Evolutionary conservation across 495 filamentous ascomycete genomes (phyloP), one percentile per base, ranked within the genome.

Genomic region (Trichoderma reesei): DNA sequence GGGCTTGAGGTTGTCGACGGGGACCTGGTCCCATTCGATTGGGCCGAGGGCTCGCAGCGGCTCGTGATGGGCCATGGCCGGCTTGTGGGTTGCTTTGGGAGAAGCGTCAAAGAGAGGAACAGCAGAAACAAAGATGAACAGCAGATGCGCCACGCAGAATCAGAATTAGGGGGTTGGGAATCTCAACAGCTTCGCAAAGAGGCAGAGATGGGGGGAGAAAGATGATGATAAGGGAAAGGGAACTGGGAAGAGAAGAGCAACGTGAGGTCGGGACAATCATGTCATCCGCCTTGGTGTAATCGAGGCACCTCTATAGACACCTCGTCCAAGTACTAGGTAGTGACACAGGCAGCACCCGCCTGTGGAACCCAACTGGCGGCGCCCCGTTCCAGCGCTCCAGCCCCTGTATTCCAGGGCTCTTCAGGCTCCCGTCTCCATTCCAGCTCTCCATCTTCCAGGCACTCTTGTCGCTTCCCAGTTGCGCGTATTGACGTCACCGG

Each of bases 41-140:
- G 90, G 88, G n/a, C 81, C 76, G 16, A 96, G 85, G 61, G 76
- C 78, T 72, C 85, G 79, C 65, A 96, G 83, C 16, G 88, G 86
- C 54, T 86, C 81, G 68, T 92, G 86, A 39, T 66, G 65, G 18
- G 26, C 48, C 60, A 63, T 44, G 39, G 38, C 33, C 13, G 34
- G 9, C 16, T 20, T 9, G 51, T 31, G 7, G 20, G 20, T 54
- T 34, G 60, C 20, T 42, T 18, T 20, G 33, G 18, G 37, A 20
- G 59, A 13, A 38, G 60, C 14, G 41, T 8, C 26, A 26, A 20
- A 11, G 51, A 3, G 26, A 34, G 9, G n/a, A 20, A 20, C 5
- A 56, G 26, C 51, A 56, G 34, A 34, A 34, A 13, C 3, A n/a
- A 33, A 54, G 1, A 44, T 2, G 13, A 48, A 20, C 4, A 4